phyloP scores from a whole-genome alignment of 2,329 filamentous ascomycete species.

The Apiospora marii region DNA sequence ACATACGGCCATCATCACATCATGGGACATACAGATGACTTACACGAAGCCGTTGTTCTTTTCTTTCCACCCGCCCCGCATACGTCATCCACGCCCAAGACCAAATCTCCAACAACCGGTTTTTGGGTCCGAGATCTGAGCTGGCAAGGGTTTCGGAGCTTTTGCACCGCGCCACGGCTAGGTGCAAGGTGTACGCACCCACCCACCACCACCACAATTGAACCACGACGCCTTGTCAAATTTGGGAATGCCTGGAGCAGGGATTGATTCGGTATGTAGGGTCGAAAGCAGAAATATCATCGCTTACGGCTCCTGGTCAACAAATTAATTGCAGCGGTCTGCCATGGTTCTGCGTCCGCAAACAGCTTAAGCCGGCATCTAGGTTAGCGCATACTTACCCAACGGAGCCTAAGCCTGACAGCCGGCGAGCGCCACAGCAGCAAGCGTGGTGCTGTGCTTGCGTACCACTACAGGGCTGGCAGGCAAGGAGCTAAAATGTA shows the following conservation, averaged over 20 bases:
- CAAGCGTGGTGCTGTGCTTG: background rate
- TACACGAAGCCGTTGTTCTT: background rate
- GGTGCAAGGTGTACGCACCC: background rate
- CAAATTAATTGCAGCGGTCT: background rate
- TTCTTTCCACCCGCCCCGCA: background rate
- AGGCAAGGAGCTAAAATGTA: background rate
- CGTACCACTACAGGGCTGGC: slow-evolving; percentile 15
- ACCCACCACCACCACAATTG: background rate
- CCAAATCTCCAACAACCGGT: slow-evolving; percentile 11
- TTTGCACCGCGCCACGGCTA: background rate
- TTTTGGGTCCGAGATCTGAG: background rate
- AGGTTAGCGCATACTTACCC: background rate
- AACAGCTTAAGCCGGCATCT: background rate
- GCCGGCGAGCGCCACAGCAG: background rate
- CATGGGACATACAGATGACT: slow-evolving; percentile 1
- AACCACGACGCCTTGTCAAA: background rate
- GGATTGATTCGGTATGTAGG: background rate
- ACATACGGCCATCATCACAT: background rate
- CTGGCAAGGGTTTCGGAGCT: background rate
- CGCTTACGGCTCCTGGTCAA: background rate
- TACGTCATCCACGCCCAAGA: slow-evolving; percentile 1
- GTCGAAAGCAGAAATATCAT: background rate
- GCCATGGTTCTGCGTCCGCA: background rate
- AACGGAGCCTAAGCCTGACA: background rate
- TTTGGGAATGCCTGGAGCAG: background rate